A percentile compares a stretch with the other conserved stretches of the same genome.
These are phyloP conservation scores for Acanthamoeba healyi DNA, from an alignment of 208 protist species.

Conservation along the genomic window DNA sequence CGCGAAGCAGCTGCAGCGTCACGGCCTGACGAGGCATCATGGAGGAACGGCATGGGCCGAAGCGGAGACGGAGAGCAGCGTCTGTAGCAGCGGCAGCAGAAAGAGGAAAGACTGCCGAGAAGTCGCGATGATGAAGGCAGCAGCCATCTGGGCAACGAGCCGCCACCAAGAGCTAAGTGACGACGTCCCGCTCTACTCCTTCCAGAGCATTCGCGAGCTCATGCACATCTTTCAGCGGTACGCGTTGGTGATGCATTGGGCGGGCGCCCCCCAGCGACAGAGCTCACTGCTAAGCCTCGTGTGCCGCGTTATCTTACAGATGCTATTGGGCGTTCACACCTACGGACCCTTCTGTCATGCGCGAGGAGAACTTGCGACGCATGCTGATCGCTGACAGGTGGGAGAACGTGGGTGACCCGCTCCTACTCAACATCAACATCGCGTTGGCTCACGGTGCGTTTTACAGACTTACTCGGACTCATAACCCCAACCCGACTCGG, in stretches of 20 bases:
- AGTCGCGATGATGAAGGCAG: neutral
- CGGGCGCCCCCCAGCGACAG: neutral
- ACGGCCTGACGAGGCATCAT: no score
- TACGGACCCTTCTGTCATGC: neutral
- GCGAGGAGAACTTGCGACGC: neutral
- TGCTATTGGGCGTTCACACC: constrained; percentile 9
- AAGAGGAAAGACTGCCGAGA: no score
- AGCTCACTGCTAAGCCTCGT: neutral
- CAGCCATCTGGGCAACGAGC: neutral
- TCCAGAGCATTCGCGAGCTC: neutral
- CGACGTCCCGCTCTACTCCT: neutral
- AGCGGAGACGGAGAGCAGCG: no score
- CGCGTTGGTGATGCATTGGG: neutral
- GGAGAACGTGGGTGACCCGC: neutral
- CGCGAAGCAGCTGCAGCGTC: no score
- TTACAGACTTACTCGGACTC: neutral
- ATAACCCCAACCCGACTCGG: no score
- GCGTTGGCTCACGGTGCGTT: neutral
- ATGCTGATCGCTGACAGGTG: neutral
- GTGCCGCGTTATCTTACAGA: neutral
- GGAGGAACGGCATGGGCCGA: no score
- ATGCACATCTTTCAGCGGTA: constrained; percentile 1
- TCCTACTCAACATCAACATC: neutral
- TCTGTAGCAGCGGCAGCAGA: no score
- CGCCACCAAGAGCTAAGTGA: neutral